Base-by-base conservation (phyloP, 768 basidiomycete genomes). In the Kwoniella dejecticola region DNA sequence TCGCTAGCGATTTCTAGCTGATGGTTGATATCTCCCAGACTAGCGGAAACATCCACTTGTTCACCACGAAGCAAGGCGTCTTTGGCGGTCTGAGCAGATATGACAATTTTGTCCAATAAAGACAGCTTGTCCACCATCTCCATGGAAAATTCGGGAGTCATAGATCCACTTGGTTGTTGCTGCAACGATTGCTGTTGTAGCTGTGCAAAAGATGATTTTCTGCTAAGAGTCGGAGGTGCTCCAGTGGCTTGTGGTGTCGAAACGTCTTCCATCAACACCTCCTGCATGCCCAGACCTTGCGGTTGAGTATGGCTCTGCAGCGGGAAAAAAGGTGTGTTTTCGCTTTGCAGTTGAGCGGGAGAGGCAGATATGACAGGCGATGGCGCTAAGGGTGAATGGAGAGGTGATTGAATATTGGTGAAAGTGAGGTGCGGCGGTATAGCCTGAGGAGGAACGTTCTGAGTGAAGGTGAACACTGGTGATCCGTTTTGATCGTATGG, bases 121-220 rank as follows among this genome's bases (percentile, higher is more conserved):
- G 52, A 66, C 21, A 77, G 46, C 62, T 78, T 75, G 19, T 78
- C 72, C 26, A 67, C 60, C 58, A 76, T 67, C 27, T 77, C 74
- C n/a, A 47, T 52, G 1, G 73, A 62, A 31, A 74, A 61, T n/a
- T 72, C 75, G 19, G 61, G 63, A 2, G 60, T 61, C 57, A 58
- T 66, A 31, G 52, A 31, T 27, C 52, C 58, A 13, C n/a, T n/a
- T 21, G 44, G 19, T 41, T 50, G 48, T 31, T 60, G n/a, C n/a
- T n/a, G 63, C 38, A 36, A 15, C 7, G 33, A 7, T 15, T 36
- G 33, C 15, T 36, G 33, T 7, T 31, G 38, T 30, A 57, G 33
- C 12, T 52, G 52, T 13, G 23, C 33, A 24, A n/a, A 52, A 27
- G 65, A 64, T 7, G 58, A 57, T 40, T 63, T 41, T 23, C 62